phyloP scores from a whole-genome alignment of 768 basidiomycete species.

The Leucocoprinus leucothites region DNA sequence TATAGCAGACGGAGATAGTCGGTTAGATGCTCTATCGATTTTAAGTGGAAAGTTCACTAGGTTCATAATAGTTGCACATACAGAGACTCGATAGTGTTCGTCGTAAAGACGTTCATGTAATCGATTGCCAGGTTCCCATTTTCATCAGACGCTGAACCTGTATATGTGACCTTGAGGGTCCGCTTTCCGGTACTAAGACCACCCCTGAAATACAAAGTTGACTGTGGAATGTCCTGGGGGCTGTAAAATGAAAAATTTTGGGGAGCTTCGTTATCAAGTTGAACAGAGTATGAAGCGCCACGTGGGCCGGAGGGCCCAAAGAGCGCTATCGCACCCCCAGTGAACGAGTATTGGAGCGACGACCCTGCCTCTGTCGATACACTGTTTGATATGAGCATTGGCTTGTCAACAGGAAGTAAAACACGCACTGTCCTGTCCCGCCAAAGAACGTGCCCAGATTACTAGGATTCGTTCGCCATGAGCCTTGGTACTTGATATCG shows the following conservation, averaged over 20 bases:
- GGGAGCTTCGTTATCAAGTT: slow-evolving; percentile 22
- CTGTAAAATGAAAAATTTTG: slow-evolving; percentile 19
- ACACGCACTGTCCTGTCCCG: slow-evolving; percentile 41
- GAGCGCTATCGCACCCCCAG: slow-evolving; percentile 32
- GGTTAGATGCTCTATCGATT: not conserved
- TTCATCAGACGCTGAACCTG: slow-evolving; percentile 11
- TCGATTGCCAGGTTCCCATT: slow-evolving; percentile 23
- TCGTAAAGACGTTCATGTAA: slow-evolving; percentile 27
- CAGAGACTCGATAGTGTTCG: slow-evolving; percentile 19
- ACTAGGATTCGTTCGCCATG: slow-evolving; percentile 31
- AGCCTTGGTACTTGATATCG: slow-evolving; percentile 32
- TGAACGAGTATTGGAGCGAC: slow-evolving; percentile 22
- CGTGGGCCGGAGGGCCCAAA: slow-evolving; percentile 36
- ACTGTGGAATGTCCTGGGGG: slow-evolving; percentile 20
- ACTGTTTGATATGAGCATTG: slow-evolving; percentile 7
- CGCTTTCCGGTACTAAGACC: slow-evolving; percentile 27
- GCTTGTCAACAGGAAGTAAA: not conserved
- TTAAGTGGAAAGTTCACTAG: not conserved
- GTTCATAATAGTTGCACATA: slow-evolving; percentile 8
- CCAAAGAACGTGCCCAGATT: slow-evolving; percentile 40
- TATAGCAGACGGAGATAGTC: not conserved
- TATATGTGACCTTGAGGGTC: slow-evolving; percentile 16
- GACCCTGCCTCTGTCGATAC: slow-evolving; percentile 18
- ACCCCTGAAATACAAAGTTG: slow-evolving; percentile 27
- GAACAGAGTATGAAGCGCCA: slow-evolving; percentile 27